These are phyloP conservation scores for Ilyonectria destructans DNA, from an alignment of 2,329 filamentous ascomycete species.

Conservation along the genomic window DNA sequence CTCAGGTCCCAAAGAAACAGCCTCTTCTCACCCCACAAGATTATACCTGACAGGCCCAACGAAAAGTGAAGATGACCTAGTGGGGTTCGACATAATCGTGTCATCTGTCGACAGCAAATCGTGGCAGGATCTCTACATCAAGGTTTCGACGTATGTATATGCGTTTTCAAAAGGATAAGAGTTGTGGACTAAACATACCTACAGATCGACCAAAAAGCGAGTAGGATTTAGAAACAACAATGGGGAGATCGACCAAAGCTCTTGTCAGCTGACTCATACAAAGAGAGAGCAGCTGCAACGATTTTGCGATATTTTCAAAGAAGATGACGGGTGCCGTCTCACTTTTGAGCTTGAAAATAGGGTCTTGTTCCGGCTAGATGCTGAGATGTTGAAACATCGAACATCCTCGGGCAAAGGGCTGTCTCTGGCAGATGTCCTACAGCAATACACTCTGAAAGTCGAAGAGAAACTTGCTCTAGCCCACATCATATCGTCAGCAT, in stretches of 20 bases:
- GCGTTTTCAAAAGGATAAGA: neutral
- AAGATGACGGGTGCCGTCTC: slow-evolving; percentile 13
- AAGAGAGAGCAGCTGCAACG: neutral
- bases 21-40: slow-evolving; percentile 26
- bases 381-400: slow-evolving; percentile 12
- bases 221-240: neutral
- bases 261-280: neutral
- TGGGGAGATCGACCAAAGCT: neutral
- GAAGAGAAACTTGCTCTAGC: slow-evolving; percentile 34
- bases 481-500: slow-evolving; percentile 27
- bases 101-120: neutral
- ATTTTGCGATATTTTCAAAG: slow-evolving; percentile 13
- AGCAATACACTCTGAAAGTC: slow-evolving; percentile 24
- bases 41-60: slow-evolving; percentile 19
- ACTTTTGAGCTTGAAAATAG: slow-evolving; percentile 19
- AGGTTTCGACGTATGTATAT: slow-evolving; percentile 6
- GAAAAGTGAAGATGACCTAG: slow-evolving; percentile 1
- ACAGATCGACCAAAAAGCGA: neutral
- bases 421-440: slow-evolving; percentile 10
- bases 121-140: slow-evolving; percentile 24
- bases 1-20: neutral
- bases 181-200: neutral
- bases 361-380: neutral
- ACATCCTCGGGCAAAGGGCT: slow-evolving; percentile 1
- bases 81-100: slow-evolving; percentile 19